Evolutionary conservation across 495 filamentous ascomycete species (phyloP).

Genomic region (Hypoxylon fragiforme): DNA sequence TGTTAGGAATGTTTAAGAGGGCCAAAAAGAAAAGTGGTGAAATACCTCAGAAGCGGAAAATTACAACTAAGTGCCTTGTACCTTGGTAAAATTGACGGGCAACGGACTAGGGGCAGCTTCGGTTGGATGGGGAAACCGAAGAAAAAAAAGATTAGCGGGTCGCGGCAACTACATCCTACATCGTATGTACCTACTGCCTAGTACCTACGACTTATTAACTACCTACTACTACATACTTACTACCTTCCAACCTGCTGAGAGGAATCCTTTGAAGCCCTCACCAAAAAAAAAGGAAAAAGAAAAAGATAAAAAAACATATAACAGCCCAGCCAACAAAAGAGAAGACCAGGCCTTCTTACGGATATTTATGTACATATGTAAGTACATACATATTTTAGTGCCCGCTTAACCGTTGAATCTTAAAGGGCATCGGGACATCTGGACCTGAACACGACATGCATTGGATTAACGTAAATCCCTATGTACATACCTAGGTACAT

Average conservation of each 20-base stretch:
- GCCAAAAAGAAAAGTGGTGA: conserved; percentile 41
- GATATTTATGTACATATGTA: background rate
- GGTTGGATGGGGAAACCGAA: conserved; percentile 31
- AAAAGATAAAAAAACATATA: too few relatives aligned
- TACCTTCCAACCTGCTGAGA: too few relatives aligned
- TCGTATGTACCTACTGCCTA: too few relatives aligned
- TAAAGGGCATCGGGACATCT: background rate
- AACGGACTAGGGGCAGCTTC: conserved; percentile 32
- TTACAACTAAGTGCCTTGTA: conserved; percentile 24
- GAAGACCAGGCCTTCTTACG: too few relatives aligned
- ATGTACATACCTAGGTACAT: too few relatives aligned
- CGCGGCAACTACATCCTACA: conserved; percentile 26
- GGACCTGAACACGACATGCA: too few relatives aligned
- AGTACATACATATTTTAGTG: conserved; percentile 19
- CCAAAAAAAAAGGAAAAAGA: too few relatives aligned
- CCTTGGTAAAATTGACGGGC: conserved; percentile 29
- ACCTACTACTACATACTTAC: too few relatives aligned
- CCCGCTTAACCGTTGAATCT: conserved; percentile 5
- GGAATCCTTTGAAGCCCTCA: too few relatives aligned
- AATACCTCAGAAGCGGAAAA: conserved; percentile 33
- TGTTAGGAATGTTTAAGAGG: conserved; percentile 30
- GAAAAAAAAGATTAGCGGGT: conserved; percentile 32
- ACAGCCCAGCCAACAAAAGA: too few relatives aligned
- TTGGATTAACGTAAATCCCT: too few relatives aligned
- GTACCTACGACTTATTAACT: too few relatives aligned